Percentiles rank a stretch among this genome's conserved stretches.
Conservation (phyloP, 257 asterid genomes). For the Jasminum sambac region DNA sequence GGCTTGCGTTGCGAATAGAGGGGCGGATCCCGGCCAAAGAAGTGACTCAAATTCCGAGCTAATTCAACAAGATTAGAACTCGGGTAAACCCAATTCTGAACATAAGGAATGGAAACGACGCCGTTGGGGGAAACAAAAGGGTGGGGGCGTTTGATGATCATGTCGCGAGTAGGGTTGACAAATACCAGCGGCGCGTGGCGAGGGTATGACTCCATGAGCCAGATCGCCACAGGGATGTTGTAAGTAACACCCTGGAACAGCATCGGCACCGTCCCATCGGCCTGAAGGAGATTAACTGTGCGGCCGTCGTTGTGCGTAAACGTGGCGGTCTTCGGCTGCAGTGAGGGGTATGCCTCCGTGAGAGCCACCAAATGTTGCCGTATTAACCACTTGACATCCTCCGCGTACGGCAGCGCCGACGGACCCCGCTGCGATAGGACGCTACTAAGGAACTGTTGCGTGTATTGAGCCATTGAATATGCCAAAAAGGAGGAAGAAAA, state of each 20-base stretch:
- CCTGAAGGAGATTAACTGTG: slow-evolving; percentile 76
- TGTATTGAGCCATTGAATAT: slow-evolving; percentile 45
- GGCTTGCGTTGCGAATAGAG: slow-evolving; percentile 67
- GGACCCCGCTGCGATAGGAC: slow-evolving; percentile 86
- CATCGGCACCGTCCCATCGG: slow-evolving; percentile 89
- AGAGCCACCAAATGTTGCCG: slow-evolving; percentile 76
- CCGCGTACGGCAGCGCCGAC: slow-evolving; percentile 69
- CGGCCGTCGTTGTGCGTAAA: slow-evolving; percentile 98
- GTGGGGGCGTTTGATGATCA: slow-evolving; percentile 83
- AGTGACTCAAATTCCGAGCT: slow-evolving; percentile 55
- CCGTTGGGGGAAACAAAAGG: slow-evolving; percentile 85
- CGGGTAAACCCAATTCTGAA: slow-evolving; percentile 83
- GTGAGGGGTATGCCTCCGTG: slow-evolving; percentile 65
- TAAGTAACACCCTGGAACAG: slow-evolving; percentile 61
- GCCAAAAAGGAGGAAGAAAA: not conserved
- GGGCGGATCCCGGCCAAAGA: slow-evolving; percentile 86
- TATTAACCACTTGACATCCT: slow-evolving; percentile 72
- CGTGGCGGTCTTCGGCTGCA: slow-evolving; percentile 69
- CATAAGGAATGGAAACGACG: slow-evolving; percentile 67
- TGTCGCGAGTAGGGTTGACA: slow-evolving; percentile 86
- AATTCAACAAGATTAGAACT: slow-evolving; percentile 76
- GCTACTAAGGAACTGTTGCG: slow-evolving; percentile 73
- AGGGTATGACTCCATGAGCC: slow-evolving; percentile 93
- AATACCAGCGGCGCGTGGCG: slow-evolving; percentile 79
- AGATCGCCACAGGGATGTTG: slow-evolving; percentile 81